phyloP scores from a whole-genome alignment of 192 early-diverging fungal genomes.

The Phlyctochytrium arcticum region DNA sequence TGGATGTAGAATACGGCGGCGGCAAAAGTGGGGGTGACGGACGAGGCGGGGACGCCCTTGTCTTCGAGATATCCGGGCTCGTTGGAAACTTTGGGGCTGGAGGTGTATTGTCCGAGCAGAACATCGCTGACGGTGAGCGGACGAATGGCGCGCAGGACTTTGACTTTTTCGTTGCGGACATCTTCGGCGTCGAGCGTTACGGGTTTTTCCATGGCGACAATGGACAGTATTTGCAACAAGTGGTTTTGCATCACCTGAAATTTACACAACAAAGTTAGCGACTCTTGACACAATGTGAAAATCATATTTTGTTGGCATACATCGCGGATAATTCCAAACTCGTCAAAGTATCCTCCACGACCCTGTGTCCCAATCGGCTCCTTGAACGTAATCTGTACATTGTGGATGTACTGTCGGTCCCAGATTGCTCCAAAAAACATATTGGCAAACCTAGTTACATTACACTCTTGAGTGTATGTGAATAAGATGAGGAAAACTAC shows the following conservation, averaged over 20 bases:
- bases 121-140: slow-evolving; percentile 75
- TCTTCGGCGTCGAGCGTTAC: slow-evolving; percentile 83
- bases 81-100: slow-evolving; percentile 68
- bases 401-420: slow-evolving; percentile 83
- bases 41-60: slow-evolving; percentile 78
- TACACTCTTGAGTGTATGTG: too few species aligned
- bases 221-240: slow-evolving; percentile 86
- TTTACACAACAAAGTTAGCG: neutral
- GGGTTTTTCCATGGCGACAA: slow-evolving; percentile 95
- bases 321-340: slow-evolving; percentile 98
- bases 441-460: slow-evolving; percentile 81
- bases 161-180: slow-evolving; percentile 93
- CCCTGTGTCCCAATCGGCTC: slow-evolving; percentile 96
- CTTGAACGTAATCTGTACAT: slow-evolving; percentile 98
- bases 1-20: slow-evolving; percentile 82
- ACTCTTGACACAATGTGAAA: neutral
- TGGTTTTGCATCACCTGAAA: slow-evolving; percentile 63
- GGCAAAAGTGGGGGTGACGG: slow-evolving; percentile 87
- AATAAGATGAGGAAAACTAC: too few species aligned
- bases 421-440: slow-evolving; percentile 90
- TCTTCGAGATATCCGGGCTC: slow-evolving; percentile 95
- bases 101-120: slow-evolving; percentile 87
- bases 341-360: slow-evolving; percentile 98
- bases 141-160: slow-evolving; percentile 76
- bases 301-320: too few species aligned